Evolutionary conservation across 768 basidiomycete species (phyloP), one percentile per base, ranked within the genome.

Genomic region (Mycena capillaripes): DNA sequence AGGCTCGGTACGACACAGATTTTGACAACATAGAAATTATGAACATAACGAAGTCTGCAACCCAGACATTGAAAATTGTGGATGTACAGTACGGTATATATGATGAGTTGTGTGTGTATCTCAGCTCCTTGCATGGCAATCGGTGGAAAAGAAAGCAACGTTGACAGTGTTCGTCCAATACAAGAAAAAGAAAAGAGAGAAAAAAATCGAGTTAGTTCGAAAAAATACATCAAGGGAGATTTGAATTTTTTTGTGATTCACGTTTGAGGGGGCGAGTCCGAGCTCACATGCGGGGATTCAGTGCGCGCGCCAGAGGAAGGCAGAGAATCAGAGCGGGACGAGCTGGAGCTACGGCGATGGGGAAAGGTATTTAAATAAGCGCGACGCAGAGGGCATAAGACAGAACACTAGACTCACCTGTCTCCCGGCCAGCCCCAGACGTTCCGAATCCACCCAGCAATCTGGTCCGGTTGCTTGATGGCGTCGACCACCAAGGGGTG

Each of bases 371-470:
- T 46, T 46, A n/a, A 48, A 61, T 46, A 10, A 14, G 38, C 27
- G 25, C n/a, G n/a, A n/a, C n/a, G n/a, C n/a, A 17, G 19, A 66
- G 38, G 7, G 8, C 3, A 14, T 42, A 32, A 23, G 11, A 21
- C n/a, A 21, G 38, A 60, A 21, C 42, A 44, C n/a, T n/a, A n/a
- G 40, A 77, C 84, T 66, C 73, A 87, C 88, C 83, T 82, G 76
- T 89, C 86, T 75, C 82, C 87, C 62, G 87, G 86, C 94, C 94
- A 95, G 69, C 88, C 90, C 93, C 94, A 96, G 48, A 96, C 92
- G 78, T 93, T 88, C 73, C 91, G 87, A 69, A 96, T 92, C 95
- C 95, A 97, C 78, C 89, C 90, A 9, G 91, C 93, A 95, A 97
- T 97, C 70, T 94, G 91, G 46, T 95, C 92, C 75, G 96, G 94